phyloP scores from a whole-genome alignment of 176 grass and related monocot species.

The Ananas comosus region DNA sequence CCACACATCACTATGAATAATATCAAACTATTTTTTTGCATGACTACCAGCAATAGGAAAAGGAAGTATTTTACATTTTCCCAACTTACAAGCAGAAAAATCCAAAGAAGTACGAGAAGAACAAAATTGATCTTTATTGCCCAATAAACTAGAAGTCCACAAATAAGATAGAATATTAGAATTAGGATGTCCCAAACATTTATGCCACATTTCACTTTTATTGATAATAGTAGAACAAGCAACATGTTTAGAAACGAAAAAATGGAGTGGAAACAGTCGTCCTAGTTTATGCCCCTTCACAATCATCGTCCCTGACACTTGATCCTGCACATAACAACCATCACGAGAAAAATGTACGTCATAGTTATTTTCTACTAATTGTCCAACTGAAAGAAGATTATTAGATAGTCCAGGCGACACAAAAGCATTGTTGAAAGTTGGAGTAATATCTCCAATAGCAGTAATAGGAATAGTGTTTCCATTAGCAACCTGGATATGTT shows the following conservation, averaged over 20 bases:
- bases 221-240: background rate
- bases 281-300: background rate
- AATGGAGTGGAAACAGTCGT: background rate
- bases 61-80: no score
- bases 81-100: no score
- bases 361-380: background rate
- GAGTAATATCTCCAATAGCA: background rate
- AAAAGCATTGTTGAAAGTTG: background rate
- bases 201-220: background rate
- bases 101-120: no score
- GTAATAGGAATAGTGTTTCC: background rate
- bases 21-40: background rate
- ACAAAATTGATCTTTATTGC: no score
- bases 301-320: background rate
- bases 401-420: background rate
- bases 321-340: background rate
- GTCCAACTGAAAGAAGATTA: background rate
- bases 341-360: background rate
- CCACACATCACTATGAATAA: background rate
- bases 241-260: background rate
- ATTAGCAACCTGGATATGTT: conserved; percentile 8
- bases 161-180: no score
- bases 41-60: background rate
- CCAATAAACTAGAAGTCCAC: no score
- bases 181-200: no score